Evolutionary conservation across 148 eudicot genomes (phyloP).

Genomic region (Nepenthes gracilis): DNA sequence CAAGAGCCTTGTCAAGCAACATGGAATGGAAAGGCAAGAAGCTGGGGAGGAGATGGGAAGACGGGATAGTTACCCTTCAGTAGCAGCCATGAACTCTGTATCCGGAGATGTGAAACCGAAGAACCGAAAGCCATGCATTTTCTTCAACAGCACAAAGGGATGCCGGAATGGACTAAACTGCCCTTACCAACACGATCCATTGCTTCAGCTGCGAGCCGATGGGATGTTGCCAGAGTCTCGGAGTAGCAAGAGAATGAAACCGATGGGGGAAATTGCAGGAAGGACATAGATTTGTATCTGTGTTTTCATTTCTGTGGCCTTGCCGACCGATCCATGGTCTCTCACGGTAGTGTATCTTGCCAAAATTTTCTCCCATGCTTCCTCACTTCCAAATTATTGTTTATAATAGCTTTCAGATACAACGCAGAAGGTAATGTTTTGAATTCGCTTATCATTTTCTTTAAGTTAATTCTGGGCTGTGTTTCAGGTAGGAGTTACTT

Average conservation of each 20-base stretch:
- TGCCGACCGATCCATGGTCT: not conserved
- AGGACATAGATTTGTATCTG: not conserved
- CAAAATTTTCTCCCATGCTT: too few species aligned
- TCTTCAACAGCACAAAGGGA: constrained; percentile 30
- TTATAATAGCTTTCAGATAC: too few species aligned
- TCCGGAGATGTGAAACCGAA: constrained; percentile 8
- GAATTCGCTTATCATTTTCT: too few species aligned
- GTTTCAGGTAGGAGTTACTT: too few species aligned
- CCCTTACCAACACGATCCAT: constrained; percentile 22
- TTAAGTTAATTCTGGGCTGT: too few species aligned
- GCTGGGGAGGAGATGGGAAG: constrained; percentile 1
- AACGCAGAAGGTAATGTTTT: too few species aligned
- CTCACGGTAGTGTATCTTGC: not conserved
- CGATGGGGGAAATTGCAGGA: constrained; percentile 4
- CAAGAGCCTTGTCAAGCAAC: constrained; percentile 36
- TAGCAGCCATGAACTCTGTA: constrained; percentile 6
- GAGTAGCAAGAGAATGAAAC: constrained; percentile 28
- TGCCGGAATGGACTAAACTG: constrained; percentile 40
- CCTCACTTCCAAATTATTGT: too few species aligned
- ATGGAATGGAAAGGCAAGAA: constrained; percentile 29
- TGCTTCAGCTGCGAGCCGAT: constrained; percentile 12
- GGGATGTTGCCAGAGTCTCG: constrained; percentile 11
- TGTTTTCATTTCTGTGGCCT: not conserved
- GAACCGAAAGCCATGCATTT: constrained; percentile 27
- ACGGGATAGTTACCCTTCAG: constrained; percentile 3